Conservation (phyloP, 306 rosid genomes). For the Begonia loranthoides region DNA sequence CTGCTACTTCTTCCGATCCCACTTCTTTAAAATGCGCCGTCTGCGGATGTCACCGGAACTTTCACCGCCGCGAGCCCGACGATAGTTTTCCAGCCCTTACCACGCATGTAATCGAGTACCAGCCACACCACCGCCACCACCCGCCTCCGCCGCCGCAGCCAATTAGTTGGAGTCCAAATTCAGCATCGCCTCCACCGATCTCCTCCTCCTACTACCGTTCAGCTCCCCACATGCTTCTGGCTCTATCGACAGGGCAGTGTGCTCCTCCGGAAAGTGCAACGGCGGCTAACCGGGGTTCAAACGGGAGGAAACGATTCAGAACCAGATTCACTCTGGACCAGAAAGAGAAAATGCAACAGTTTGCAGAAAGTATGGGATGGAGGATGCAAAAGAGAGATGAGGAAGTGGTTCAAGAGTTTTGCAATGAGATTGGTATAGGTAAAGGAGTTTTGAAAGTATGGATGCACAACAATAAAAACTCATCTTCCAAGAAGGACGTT, state of each 20-base stretch:
- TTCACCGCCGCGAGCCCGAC: constrained; percentile 92
- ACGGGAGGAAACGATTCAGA: constrained; percentile 47
- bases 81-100: constrained; percentile 28
- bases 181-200: constrained; percentile 94
- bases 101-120: constrained; percentile 17
- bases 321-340: constrained; percentile 69
- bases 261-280: neutral
- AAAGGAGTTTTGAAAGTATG: constrained; percentile 76
- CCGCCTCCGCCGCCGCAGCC: constrained; percentile 14
- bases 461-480: constrained; percentile 97
- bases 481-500: constrained; percentile 24
- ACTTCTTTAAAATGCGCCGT: constrained; percentile 85
- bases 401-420: constrained; percentile 42
- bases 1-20: constrained; percentile 48
- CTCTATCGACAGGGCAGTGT: constrained; percentile 49
- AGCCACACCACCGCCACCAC: constrained; percentile 38
- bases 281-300: constrained; percentile 11
- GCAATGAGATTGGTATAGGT: constrained; percentile 58
- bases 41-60: constrained; percentile 94
- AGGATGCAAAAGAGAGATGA: constrained; percentile 94
- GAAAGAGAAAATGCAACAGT: constrained; percentile 70
- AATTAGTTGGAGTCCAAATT: constrained; percentile 48
- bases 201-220: constrained; percentile 89
- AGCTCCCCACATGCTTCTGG: constrained; percentile 89
- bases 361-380: constrained; percentile 79